Evolutionary conservation across 2,329 filamentous ascomycete genomes (phyloP).

Genomic region (Dactylellina haptotyla): DNA sequence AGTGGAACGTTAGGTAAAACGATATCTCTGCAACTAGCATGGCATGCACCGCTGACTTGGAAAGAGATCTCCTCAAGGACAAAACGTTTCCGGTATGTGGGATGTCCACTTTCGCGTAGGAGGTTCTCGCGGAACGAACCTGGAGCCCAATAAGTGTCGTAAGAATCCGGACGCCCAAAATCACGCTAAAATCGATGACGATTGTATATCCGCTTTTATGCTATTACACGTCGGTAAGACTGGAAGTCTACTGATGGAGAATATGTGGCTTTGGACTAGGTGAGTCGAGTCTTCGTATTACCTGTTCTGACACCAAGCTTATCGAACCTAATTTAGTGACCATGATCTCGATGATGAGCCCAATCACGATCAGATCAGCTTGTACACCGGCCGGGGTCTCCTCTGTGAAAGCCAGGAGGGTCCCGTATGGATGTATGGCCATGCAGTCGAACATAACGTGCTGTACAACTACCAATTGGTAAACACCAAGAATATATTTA

Average conservation of each 20-base stretch:
- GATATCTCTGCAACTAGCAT: slow-evolving; percentile 48
- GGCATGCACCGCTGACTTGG: slow-evolving; percentile 61
- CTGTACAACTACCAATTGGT: slow-evolving; percentile 83
- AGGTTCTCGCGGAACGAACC: slow-evolving; percentile 69
- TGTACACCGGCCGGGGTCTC: slow-evolving; percentile 65
- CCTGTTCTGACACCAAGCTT: neutral
- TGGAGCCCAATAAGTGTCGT: slow-evolving; percentile 62
- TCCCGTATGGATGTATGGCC: slow-evolving; percentile 69
- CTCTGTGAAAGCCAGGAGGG: slow-evolving; percentile 63
- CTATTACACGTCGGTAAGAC: slow-evolving; percentile 61
- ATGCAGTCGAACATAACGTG: slow-evolving; percentile 67
- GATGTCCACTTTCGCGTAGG: slow-evolving; percentile 94
- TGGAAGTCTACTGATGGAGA: slow-evolving; percentile 63
- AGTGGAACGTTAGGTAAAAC: slow-evolving; percentile 72
- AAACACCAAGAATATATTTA: slow-evolving; percentile 80
- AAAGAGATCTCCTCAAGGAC: slow-evolving; percentile 65
- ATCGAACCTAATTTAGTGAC: slow-evolving; percentile 61
- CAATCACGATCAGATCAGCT: slow-evolving; percentile 61
- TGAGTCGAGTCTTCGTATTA: neutral
- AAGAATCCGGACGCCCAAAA: slow-evolving; percentile 65
- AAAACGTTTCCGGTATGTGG: slow-evolving; percentile 71
- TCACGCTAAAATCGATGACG: slow-evolving; percentile 56
- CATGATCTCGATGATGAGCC: slow-evolving; percentile 66
- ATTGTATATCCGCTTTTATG: slow-evolving; percentile 62
- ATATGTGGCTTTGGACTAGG: slow-evolving; percentile 65